phyloP scores from a whole-genome alignment of 2,329 filamentous ascomycete species.

The Fusarium sp. region DNA sequence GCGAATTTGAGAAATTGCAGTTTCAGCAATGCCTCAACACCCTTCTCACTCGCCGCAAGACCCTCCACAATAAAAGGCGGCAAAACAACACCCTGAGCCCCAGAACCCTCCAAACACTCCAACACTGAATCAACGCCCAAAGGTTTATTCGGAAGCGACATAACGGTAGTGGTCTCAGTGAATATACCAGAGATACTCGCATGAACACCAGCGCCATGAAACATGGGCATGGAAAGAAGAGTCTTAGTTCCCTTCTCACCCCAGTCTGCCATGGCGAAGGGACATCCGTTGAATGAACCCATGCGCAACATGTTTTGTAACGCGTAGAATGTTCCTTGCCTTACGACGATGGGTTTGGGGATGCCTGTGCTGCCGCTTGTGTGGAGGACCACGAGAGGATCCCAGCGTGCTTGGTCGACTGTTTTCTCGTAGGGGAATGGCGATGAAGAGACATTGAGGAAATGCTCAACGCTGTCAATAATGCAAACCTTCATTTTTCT shows the following conservation, averaged over 20 bases:
- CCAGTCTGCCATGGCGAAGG: background rate
- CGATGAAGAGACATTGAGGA: background rate
- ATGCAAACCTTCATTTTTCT: background rate
- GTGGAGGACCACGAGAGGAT: constrained; percentile 12
- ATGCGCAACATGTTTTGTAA: accelerated
- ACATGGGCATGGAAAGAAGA: background rate
- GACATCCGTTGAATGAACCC: background rate
- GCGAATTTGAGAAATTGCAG: background rate
- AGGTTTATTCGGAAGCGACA: background rate
- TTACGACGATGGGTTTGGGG: background rate
- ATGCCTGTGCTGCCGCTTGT: constrained; percentile 13
- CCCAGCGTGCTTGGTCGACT: background rate
- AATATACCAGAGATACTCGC: background rate
- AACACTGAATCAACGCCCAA: background rate
- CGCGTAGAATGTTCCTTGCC: background rate
- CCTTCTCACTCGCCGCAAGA: background rate
- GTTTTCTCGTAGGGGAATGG: background rate
- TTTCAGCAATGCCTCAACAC: background rate
- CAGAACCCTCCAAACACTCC: background rate
- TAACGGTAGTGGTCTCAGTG: accelerated
- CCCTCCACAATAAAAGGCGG: constrained; percentile 7
- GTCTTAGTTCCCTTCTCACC: background rate
- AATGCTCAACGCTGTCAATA: background rate
- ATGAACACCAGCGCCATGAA: constrained; percentile 4
- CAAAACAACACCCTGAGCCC: background rate